Base-by-base conservation (phyloP, 768 basidiomycete genomes). In the Naganishia antarctica region DNA sequence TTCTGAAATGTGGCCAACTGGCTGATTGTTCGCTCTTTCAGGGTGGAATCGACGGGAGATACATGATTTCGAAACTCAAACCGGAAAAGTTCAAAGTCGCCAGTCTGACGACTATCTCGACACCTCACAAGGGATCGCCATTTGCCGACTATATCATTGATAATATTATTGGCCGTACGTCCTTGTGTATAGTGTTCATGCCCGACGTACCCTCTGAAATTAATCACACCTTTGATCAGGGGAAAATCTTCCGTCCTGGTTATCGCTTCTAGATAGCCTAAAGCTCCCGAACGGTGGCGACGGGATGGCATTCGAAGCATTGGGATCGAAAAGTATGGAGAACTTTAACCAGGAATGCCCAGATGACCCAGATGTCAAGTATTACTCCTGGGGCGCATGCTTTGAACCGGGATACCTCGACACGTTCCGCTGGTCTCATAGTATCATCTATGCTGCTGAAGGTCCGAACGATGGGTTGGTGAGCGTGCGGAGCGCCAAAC, bases 381-480 rank as follows among this genome's bases (percentile, higher is more conserved):
- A 99, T 77, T 94, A 89, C 70, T 91, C 89, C 72, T 99, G 91
- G 90, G 96, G 96, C 12, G 96, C 96, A 2, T 82, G 82, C 13
- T 92, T 92, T 73, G 84, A 87, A 16, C 94, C 96, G 5, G 88
- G 89, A 0, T 78, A 94, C 50, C 85, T 98, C 47, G 93, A 98
- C 77, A 88, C 91, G 0, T 96, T 89, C 85, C 88, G 70, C 13
- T 77, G 73, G 71, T 40, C 50, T 4, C 34, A 60, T 50, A 46
- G 41, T 85, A 89, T 94, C 29, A 87, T 92, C 47, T 76, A 86
- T 21, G 85, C 87, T 70, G 87, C 88, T 73, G 91, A 96, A 79
- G 94, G 93, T 18, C 85, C 89, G 32, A 96, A 97, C 71, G 91
- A 97, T 75, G 96, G 96, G 0, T 82, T 99, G 49, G 94, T 99